Conservation (phyloP, 768 basidiomycete genomes). For the Mycena galopus region DNA sequence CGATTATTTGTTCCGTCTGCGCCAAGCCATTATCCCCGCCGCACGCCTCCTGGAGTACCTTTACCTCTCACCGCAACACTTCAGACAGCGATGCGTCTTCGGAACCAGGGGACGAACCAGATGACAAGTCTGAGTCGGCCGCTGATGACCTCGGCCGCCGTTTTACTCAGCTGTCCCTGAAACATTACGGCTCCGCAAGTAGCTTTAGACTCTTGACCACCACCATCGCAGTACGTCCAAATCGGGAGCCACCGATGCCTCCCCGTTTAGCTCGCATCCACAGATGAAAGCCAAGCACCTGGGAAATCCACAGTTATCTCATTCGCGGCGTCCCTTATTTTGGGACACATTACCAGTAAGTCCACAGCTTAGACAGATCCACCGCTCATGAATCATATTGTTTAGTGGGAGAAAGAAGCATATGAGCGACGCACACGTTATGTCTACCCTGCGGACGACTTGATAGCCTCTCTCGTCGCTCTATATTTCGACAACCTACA, state of each 20-base stretch:
- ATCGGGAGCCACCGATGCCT: constrained; percentile 28
- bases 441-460: constrained; percentile 61
- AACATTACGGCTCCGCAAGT: constrained; percentile 56
- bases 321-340: constrained; percentile 29
- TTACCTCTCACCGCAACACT: too few relatives aligned
- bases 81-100: background rate
- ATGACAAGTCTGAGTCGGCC: background rate
- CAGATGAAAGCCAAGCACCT: constrained; percentile 22
- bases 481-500: constrained; percentile 72
- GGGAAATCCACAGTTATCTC: background rate
- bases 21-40: background rate
- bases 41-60: too few relatives aligned
- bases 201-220: constrained; percentile 54
- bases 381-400: background rate
- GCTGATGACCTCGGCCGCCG: background rate
- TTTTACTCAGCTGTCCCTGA: background rate
- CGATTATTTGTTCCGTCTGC: constrained; percentile 3
- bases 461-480: constrained; percentile 64
- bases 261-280: background rate
- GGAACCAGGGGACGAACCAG: background rate
- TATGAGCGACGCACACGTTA: constrained; percentile 44
- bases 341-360: constrained; percentile 31
- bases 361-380: background rate
- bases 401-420: constrained; percentile 55
- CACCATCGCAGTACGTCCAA: constrained; percentile 53